Evolutionary conservation across 768 basidiomycete genomes (phyloP).

Genomic region (Boletus vinaceobasis): DNA sequence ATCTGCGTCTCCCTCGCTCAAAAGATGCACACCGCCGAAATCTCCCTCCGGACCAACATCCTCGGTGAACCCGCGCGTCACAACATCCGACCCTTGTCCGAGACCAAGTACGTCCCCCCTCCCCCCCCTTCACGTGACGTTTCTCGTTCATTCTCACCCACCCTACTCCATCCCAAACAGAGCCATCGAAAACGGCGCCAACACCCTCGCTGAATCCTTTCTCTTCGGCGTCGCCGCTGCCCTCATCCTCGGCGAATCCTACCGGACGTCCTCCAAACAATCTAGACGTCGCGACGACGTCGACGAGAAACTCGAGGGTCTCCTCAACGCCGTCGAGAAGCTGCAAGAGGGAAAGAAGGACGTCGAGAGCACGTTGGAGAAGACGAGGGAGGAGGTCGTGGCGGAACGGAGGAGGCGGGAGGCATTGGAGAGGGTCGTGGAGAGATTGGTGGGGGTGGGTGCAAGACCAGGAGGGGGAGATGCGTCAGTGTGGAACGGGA

Average conservation of each 20-base stretch:
- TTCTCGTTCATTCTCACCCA: neutral
- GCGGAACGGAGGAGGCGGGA: constrained; percentile 44
- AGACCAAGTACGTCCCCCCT: constrained; percentile 51
- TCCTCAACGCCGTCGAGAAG: constrained; percentile 45
- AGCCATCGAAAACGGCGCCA: constrained; percentile 85
- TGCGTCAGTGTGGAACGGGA: constrained; percentile 45
- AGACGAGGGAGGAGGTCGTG: constrained; percentile 42
- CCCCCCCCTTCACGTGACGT: neutral
- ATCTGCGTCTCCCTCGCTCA: constrained; percentile 76
- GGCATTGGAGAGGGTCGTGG: constrained; percentile 61
- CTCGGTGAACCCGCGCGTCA: constrained; percentile 69
- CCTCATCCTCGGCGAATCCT: constrained; percentile 75
- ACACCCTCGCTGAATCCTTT: constrained; percentile 80
- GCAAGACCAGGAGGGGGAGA: constrained; percentile 61
- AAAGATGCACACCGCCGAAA: constrained; percentile 69
- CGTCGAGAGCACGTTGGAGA: constrained; percentile 41
- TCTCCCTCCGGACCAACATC: constrained; percentile 68
- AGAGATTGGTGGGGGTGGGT: constrained; percentile 67
- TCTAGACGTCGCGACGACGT: constrained; percentile 69
- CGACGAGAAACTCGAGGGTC: constrained; percentile 64
- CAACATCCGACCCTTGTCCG: constrained; percentile 72
- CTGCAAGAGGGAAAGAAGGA: constrained; percentile 41
- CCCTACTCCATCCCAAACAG: constrained; percentile 30
- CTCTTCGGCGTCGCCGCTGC: constrained; percentile 72
- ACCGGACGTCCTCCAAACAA: constrained; percentile 66